A percentile compares a stretch with the other conserved stretches of the same genome.
phyloP scores from a whole-genome alignment of 2,329 filamentous ascomycete genomes.

The Fusarium sp. region DNA sequence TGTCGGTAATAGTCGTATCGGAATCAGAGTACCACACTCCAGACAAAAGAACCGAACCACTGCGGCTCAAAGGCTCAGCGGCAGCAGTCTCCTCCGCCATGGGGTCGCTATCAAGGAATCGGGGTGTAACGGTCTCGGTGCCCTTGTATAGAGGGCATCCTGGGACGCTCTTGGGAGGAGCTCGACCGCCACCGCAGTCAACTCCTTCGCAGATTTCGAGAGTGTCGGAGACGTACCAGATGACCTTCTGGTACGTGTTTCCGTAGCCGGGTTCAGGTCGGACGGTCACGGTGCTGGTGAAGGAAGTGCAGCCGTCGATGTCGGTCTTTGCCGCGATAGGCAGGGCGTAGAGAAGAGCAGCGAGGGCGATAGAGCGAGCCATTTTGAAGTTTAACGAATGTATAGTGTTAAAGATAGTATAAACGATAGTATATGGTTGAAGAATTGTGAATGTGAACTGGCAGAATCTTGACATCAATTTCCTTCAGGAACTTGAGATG shows the following conservation, averaged over 20 bases:
- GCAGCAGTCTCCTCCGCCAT: neutral
- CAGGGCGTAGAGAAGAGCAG: neutral
- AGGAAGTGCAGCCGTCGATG: neutral
- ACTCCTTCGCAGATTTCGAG: constrained; percentile 7
- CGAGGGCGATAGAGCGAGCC: neutral
- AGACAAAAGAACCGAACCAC: neutral
- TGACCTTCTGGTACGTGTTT: constrained; percentile 1
- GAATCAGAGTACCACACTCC: neutral
- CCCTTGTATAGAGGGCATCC: constrained; percentile 6
- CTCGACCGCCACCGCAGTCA: constrained; percentile 6
- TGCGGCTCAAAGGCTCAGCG: neutral
- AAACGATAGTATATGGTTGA: neutral
- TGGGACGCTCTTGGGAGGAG: neutral
- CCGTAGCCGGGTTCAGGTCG: neutral
- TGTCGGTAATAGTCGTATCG: neutral
- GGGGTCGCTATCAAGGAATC: neutral
- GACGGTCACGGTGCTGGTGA: constrained; percentile 4
- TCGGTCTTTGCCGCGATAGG: constrained; percentile 2
- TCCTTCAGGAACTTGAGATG: too few relatives aligned
- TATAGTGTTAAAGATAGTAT: neutral
- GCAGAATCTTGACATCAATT: neutral
- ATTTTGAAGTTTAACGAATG: neutral
- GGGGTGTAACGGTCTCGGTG: constrained; percentile 3
- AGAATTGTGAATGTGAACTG: neutral
- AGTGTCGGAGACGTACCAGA: neutral